These are phyloP conservation scores for Naganishia sp. DNA, from an alignment of 1,284 basidiomycete genomes.

Conservation along the genomic window DNA sequence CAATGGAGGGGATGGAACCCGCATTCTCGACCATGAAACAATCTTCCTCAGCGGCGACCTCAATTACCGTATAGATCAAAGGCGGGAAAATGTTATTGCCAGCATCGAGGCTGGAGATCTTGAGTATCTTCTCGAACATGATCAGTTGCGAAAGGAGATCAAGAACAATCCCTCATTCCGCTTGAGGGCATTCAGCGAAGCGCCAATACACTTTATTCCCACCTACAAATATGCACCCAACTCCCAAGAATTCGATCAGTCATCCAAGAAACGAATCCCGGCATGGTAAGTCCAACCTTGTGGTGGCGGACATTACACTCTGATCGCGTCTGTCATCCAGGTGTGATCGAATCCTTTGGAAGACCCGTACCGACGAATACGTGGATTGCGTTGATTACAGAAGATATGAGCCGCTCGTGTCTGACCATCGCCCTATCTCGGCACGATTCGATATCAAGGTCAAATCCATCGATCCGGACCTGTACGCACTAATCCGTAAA, in stretches of 20 bases:
- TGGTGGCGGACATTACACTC: background rate
- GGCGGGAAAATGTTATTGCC: conserved; percentile 74
- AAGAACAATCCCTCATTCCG: conserved; percentile 81
- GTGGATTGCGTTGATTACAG: conserved; percentile 67
- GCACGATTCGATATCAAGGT: conserved; percentile 70
- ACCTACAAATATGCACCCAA: conserved; percentile 95
- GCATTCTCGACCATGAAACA: conserved; percentile 90
- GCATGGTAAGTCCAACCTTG: conserved; percentile 64
- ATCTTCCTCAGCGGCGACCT: conserved; percentile 74
- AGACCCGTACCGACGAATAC: conserved; percentile 62
- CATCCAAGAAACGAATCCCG: conserved; percentile 82
- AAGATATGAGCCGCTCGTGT: conserved; percentile 79
- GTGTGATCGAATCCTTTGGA: conserved; percentile 89
- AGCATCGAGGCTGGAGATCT: conserved; percentile 68
- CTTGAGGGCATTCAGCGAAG: conserved; percentile 78
- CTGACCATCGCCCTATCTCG: conserved; percentile 85
- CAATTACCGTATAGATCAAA: conserved; percentile 85
- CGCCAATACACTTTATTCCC: conserved; percentile 76
- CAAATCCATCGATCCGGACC: conserved; percentile 67
- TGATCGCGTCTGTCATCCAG: conserved; percentile 29
- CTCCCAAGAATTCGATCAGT: conserved; percentile 77
- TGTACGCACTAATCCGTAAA: conserved; percentile 61
- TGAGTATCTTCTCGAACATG: conserved; percentile 68
- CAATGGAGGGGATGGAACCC: conserved; percentile 90
- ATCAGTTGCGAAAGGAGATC: conserved; percentile 89